Evolutionary conservation across 2,329 filamentous ascomycete species (phyloP).

Genomic region (Monilinia polystroma): DNA sequence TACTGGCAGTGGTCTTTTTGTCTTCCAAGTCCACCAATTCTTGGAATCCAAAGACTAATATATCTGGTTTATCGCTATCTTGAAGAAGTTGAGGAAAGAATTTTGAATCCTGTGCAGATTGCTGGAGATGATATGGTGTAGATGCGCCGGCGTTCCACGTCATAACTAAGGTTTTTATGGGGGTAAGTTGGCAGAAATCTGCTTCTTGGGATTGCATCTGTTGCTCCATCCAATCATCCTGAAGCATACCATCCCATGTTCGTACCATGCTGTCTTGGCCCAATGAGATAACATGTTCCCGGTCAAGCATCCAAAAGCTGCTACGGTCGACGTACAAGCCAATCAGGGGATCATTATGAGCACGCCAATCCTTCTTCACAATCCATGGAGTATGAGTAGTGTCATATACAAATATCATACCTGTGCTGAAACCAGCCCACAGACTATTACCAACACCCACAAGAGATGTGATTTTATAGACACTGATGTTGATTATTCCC

Average conservation of each 20-base stretch:
- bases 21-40: slow-evolving; percentile 98
- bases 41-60: slow-evolving; percentile 94
- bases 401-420: slow-evolving; percentile 92
- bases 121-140: slow-evolving; percentile 78
- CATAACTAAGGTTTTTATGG: slow-evolving; percentile 76
- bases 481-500: slow-evolving; percentile 79
- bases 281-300: slow-evolving; percentile 80
- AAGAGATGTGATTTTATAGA: slow-evolving; percentile 92
- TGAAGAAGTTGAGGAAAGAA: slow-evolving; percentile 82
- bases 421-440: slow-evolving; percentile 94
- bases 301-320: slow-evolving; percentile 80
- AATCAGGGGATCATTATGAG: slow-evolving; percentile 74
- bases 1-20: slow-evolving; percentile 93
- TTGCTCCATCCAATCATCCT: slow-evolving; percentile 91
- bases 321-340: slow-evolving; percentile 76
- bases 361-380: slow-evolving; percentile 92
- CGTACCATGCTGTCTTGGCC: slow-evolving; percentile 83
- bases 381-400: slow-evolving; percentile 78
- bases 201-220: slow-evolving; percentile 82
- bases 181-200: slow-evolving; percentile 81
- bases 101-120: slow-evolving; percentile 64
- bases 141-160: slow-evolving; percentile 98
- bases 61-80: slow-evolving; percentile 77
- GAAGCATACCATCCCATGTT: slow-evolving; percentile 87
- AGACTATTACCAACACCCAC: slow-evolving; percentile 77